Conservation (phyloP, 116 monocot genomes). For the Cymodocea nodosa region DNA sequence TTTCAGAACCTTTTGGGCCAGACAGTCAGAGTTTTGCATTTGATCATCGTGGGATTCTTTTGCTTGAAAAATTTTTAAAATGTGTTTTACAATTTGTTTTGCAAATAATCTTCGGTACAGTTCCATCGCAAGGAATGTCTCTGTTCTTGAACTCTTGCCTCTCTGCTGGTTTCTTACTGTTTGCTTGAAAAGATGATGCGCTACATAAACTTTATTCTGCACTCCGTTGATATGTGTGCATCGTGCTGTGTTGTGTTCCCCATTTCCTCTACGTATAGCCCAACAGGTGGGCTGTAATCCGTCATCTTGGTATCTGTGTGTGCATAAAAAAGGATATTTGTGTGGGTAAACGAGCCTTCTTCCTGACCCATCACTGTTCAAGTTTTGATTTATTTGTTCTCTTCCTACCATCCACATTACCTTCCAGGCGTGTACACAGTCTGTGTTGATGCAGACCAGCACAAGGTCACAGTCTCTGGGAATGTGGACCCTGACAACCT, state of each 20-base stretch:
- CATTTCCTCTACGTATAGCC: background rate
- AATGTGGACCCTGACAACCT: constrained; percentile 51
- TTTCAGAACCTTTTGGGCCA: no score
- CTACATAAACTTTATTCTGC: background rate
- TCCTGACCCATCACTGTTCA: background rate
- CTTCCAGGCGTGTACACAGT: constrained; percentile 53
- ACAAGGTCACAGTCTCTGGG: constrained; percentile 72
- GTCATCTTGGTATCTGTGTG: no score
- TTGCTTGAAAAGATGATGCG: background rate
- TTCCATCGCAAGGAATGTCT: background rate
- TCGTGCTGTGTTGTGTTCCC: background rate
- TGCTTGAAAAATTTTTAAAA: no score
- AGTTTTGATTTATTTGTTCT: background rate
- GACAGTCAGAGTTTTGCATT: no score
- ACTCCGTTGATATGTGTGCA: background rate
- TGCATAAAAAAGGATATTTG: no score
- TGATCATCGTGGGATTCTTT: no score
- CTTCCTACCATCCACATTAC: background rate
- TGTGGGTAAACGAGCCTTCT: no score
- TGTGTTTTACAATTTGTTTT: no score
- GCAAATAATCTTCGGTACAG: no score
- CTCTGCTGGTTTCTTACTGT: background rate
- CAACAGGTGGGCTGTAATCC: no score
- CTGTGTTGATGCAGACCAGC: constrained; percentile 43
- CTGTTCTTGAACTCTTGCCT: background rate